Evolutionary conservation across 768 basidiomycete species (phyloP), one percentile per base, ranked within the genome.

Genomic region (Austroboletus eburneus): DNA sequence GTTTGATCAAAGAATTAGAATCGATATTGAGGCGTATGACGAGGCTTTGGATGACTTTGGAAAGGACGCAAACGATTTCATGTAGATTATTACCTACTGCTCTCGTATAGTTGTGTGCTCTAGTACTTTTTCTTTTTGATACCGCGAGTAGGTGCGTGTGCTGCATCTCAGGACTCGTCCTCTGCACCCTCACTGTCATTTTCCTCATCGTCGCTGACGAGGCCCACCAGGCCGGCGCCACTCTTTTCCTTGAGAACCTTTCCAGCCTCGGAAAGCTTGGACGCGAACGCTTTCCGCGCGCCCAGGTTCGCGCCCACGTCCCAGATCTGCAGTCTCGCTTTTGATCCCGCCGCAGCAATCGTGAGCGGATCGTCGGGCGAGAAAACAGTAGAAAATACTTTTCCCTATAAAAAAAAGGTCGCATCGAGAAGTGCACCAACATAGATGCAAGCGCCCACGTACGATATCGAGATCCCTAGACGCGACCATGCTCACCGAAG

Each of bases 331-430:
- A 99, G 66, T 62, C 87, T 92, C 2, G 91, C 95, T 59, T 91
- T 88, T 3, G 91, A 94, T 12, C 96, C 96, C 24, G 88, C 95
- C 3, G 92, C 93, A 3, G 94, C 95, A 39, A 99, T 67, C 8
- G 90, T 96, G 42, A 97, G 80, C 2, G 93, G 87, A 58, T 94
- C 89, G 62, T 98, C 95, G 0, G 96, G 95, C 6, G 93, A 97
- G 73, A 87, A 98, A 0, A 78, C 74, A 0, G 85, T 75, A 6
- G 93, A 88, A 70, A 99, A 99, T 7, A 98, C 91, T 74, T 95
- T 95, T 68, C 96, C 96, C 94, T 96, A 52, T 39, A n/a, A n/a
- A n/a, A n/a, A n/a, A n/a, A n/a, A n/a, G n/a, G n/a, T 48, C 30
- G 12, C 24, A 13, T 27, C 12, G 27, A 13, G 25, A 27, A 9